Conservation (phyloP, 2,329 filamentous ascomycete genomes). For the Graphium sp. region DNA sequence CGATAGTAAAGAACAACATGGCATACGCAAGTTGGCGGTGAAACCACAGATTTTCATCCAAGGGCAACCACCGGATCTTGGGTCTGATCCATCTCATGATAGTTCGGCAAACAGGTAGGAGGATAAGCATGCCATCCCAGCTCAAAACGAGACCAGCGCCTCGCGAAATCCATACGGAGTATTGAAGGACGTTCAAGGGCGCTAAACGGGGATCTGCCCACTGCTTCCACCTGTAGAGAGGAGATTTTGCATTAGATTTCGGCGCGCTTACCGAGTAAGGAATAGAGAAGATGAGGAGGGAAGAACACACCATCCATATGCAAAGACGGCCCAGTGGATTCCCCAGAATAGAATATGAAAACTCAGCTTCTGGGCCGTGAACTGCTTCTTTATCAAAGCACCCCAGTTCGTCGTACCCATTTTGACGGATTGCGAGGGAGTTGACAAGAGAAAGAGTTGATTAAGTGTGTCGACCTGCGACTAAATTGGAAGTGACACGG, state of each 20-base stretch:
- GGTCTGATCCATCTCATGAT: conserved; percentile 72
- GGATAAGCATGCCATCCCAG: conserved; percentile 71
- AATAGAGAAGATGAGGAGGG: neutral
- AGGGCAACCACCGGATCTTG: conserved; percentile 70
- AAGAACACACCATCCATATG: conserved; percentile 53
- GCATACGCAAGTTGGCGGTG: conserved; percentile 89
- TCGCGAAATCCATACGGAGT: conserved; percentile 91
- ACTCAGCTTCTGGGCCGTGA: conserved; percentile 52
- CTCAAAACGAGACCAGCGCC: conserved; percentile 77
- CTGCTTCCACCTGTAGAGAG: conserved; percentile 57
- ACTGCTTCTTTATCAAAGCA: conserved; percentile 40
- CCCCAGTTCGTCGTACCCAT: conserved; percentile 18
- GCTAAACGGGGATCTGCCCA: conserved; percentile 48
- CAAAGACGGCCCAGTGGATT: conserved; percentile 65
- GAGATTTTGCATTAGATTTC: conserved; percentile 8
- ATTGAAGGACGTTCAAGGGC: conserved; percentile 64
- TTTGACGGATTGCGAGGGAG: conserved; percentile 14
- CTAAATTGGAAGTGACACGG: too few species aligned
- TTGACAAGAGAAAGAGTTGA: conserved; percentile 10
- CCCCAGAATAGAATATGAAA: conserved; percentile 75
- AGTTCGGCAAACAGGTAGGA: conserved; percentile 90
- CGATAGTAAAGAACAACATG: conserved; percentile 62
- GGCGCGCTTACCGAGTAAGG: too few species aligned
- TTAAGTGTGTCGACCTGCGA: conserved; percentile 43
- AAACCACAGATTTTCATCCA: conserved; percentile 97